Base-by-base conservation (phyloP, 2,329 filamentous ascomycete species). In the Ceratocystis diversiconidia region DNA sequence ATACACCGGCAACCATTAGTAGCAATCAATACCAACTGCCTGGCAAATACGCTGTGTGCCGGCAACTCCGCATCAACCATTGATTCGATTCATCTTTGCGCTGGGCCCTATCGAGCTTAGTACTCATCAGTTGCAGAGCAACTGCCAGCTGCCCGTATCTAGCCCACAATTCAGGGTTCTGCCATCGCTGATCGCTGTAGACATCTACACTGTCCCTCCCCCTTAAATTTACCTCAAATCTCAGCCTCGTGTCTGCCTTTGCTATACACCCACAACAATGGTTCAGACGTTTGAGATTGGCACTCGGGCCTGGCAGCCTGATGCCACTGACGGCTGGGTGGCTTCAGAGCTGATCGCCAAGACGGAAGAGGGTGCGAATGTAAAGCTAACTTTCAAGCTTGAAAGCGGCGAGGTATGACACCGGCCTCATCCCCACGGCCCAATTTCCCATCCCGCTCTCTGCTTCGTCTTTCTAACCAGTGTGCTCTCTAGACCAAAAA, bases 271-370 rank as follows among this genome's bases (percentile, higher is more conserved):
- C 59, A 48, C 43, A 63, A 64, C 44, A 61, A 95, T 96, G 92
- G 90, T 90, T 80, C 89, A 95, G 78, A 90, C 85, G 75, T 97
- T 95, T 79, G 92, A 97, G 82, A 85, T 96, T 74, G 94, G 92
- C 74, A 97, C 92, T 73, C 86, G 90, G 84, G 94, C 92, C 75
- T 99, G 94, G 94, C 94, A 97, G 83, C 92, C 94, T 72, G 94
- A 99, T 80, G 80, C 85, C 75, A 89, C 89, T 68, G 92, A 99
- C 78, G 94, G 94, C 78, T 99, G 94, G 92, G 85, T 99, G 76
- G 89, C 92, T 74, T 96, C 94, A 60, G 92, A 97, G 81, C 88
- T 99, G 72, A 82, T 88, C 75, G 87, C 89, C 77, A 96, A 94
- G 81, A 82, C 83, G 66, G 79, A 90, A 70, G 82, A 94, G 73